Evolutionary conservation across 768 basidiomycete genomes (phyloP).

Genomic region (Royoungia palumana): DNA sequence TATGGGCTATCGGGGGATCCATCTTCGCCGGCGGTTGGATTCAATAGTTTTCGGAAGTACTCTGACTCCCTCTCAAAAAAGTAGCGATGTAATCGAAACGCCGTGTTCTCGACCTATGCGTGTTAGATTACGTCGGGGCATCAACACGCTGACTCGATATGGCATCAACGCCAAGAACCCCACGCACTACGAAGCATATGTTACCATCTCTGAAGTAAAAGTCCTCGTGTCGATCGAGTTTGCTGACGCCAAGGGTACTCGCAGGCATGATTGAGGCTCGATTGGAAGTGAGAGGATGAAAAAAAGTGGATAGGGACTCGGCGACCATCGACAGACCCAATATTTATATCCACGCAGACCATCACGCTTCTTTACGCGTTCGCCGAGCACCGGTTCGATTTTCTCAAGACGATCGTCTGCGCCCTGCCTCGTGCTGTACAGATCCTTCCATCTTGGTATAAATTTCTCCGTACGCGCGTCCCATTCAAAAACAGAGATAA

Average conservation of each 20-base stretch:
- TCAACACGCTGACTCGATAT: not conserved
- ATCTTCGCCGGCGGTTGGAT: slow-evolving; percentile 4
- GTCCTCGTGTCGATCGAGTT: slow-evolving; percentile 25
- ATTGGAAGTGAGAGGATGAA: not conserved
- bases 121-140: no score
- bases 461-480: not conserved
- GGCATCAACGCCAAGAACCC: not conserved
- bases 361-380: slow-evolving; percentile 3
- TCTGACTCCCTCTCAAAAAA: slow-evolving; percentile 38
- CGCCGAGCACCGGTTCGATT: not conserved
- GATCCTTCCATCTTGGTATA: slow-evolving; percentile 2
- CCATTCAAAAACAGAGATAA: not conserved
- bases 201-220: slow-evolving; percentile 59
- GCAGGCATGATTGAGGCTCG: not conserved
- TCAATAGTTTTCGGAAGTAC: slow-evolving; percentile 28
- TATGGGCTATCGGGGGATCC: slow-evolving; percentile 3
- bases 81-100: slow-evolving; percentile 34
- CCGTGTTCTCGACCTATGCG: slow-evolving; percentile 31
- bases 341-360: slow-evolving; percentile 13
- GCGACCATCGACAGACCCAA: not conserved
- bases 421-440: slow-evolving; percentile 6
- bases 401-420: slow-evolving; percentile 14
- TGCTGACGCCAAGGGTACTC: slow-evolving; percentile 3
- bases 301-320: not conserved
- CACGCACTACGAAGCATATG: slow-evolving; percentile 48